Conservation (phyloP, 148 eudicot species). For the Diospyros kaki region DNA sequence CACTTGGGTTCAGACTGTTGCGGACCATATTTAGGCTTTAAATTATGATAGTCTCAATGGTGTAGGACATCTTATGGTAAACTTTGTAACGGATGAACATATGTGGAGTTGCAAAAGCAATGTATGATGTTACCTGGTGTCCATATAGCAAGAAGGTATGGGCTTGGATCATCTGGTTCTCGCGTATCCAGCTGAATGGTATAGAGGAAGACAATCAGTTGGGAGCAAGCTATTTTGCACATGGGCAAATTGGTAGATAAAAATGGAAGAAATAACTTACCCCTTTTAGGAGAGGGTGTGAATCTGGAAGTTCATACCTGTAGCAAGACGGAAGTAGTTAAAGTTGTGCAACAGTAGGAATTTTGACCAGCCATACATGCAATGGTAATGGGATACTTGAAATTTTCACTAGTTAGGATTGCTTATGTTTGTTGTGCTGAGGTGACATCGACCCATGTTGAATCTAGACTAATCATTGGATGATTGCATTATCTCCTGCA, state of each 20-base stretch:
- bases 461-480: neutral
- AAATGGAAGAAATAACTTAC: slow-evolving; percentile 28
- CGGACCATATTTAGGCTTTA: neutral
- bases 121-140: slow-evolving; percentile 47
- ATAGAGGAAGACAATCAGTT: slow-evolving; percentile 15
- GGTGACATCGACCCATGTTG: neutral
- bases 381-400: neutral
- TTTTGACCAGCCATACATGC: neutral
- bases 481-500: neutral
- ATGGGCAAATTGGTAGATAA: neutral
- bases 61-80: neutral
- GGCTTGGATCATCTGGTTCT: slow-evolving; percentile 81
- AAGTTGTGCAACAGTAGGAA: neutral
- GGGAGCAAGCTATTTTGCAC: neutral
- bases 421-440: neutral
- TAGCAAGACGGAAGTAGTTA: slow-evolving; percentile 23
- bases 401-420: neutral
- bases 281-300: slow-evolving; percentile 57
- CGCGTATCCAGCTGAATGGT: slow-evolving; percentile 48
- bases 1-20: neutral
- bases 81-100: neutral
- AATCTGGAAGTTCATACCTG: slow-evolving; percentile 72
- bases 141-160: slow-evolving; percentile 74
- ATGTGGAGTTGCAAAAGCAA: neutral
- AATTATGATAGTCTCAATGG: slow-evolving; percentile 5